Base-by-base conservation (phyloP, 305 asterid genomes). In the Rubia peregrina region DNA sequence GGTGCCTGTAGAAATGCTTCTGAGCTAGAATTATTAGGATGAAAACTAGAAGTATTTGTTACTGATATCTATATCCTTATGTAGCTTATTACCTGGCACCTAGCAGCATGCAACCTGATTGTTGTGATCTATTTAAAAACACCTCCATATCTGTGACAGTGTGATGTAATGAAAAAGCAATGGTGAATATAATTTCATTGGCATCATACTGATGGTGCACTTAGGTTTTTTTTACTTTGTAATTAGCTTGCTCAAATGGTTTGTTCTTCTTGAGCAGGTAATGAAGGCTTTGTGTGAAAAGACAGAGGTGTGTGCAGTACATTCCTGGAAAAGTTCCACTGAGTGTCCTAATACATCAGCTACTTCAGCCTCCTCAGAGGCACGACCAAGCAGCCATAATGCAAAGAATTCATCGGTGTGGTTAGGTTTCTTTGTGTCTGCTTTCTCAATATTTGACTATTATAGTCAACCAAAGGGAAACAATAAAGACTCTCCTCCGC, bases 351-450 rank as follows among this genome's bases (percentile, higher is more conserved):
- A 67, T 62, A 72, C 73, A 14, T 66, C 53, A 67, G 66, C 67
- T 60, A 90, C 80, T 85, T 89, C 95, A 76, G 90, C 85, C 84
- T 86, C 90, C 61, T 71, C 83, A 44, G 96, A 85, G 80, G 76
- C 83, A 76, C 81, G 76, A 71, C 79, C 81, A 81, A 79, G 79
- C 77, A 78, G 71, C 74, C 68, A 67, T 62, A 75, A 63, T 22
- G 14, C 65, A 48, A 65, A 66, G 61, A 77, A 72, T 48, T 16
- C 80, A 53, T 73, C 84, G 38, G 71, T 75, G 81, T 86, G 88
- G 91, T 74, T 91, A 13, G 89, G 92, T 76, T 78, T 85, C 70
- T 84, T 87, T 90, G 79, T 84, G 33, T 80, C 82, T 17, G 73
- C 82, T 71, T 80, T 85, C 72, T 83, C 96, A 24, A 53, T 71